Evolutionary conservation across 768 basidiomycete genomes (phyloP).

Genomic region (Agrocybe praecox): DNA sequence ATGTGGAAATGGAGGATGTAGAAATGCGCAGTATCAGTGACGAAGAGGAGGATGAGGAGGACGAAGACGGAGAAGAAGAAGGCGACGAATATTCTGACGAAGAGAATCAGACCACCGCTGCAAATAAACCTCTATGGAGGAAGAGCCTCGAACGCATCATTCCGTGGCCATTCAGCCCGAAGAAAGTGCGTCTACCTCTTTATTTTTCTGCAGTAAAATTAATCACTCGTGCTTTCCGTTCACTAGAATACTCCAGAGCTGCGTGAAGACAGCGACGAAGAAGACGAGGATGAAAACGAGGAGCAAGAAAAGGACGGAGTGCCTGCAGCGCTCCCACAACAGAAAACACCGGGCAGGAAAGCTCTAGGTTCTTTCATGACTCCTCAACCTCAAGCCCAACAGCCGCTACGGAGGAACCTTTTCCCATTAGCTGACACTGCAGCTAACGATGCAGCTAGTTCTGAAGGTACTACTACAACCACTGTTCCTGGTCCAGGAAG

Average conservation of each 20-base stretch:
- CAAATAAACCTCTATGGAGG: constrained; percentile 40
- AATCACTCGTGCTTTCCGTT: neutral
- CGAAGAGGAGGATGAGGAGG: constrained; percentile 2
- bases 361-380: constrained; percentile 55
- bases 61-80: constrained; percentile 15
- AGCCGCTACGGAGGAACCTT: constrained; percentile 7
- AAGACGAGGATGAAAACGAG: constrained; percentile 14
- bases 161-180: constrained; percentile 40
- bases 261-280: constrained; percentile 23
- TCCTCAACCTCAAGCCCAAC: constrained; percentile 41
- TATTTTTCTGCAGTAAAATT: neutral
- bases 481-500: constrained; percentile 22
- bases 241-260: constrained; percentile 1
- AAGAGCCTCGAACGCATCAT: constrained; percentile 42
- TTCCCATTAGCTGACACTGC: constrained; percentile 10
- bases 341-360: constrained; percentile 31
- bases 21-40: constrained; percentile 21
- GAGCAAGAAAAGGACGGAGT: constrained; percentile 18
- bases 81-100: constrained; percentile 30
- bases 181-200: constrained; percentile 20
- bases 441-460: neutral
- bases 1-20: constrained; percentile 17
- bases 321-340: constrained; percentile 15
- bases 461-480: constrained; percentile 7
- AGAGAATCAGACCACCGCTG: constrained; percentile 24